Percentiles rank a stretch among this genome's conserved stretches.
These are phyloP conservation scores for Leucoagaricus sp. DNA, from an alignment of 1,284 basidiomycete species.

Conservation along the genomic window DNA sequence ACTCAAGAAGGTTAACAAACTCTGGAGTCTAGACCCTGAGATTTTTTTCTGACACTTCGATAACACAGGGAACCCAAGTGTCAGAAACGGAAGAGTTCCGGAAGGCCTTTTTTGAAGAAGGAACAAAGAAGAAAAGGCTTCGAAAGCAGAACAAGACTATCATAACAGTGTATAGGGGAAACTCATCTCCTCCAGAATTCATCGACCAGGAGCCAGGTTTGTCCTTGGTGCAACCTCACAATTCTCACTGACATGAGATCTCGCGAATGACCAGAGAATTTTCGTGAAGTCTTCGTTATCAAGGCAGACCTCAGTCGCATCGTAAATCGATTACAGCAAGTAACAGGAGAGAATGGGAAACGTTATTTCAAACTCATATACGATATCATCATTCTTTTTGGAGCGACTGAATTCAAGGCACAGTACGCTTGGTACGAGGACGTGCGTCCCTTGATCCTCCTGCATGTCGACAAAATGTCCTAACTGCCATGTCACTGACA, in stretches of 20 bases:
- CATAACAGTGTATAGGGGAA: conserved; percentile 43
- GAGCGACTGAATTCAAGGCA: conserved; percentile 33
- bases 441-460: conserved; percentile 5
- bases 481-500: neutral
- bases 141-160: neutral
- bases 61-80: conserved; percentile 25
- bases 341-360: conserved; percentile 16
- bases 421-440: conserved; percentile 29
- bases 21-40: too few species aligned
- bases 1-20: conserved; percentile 3
- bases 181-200: conserved; percentile 39
- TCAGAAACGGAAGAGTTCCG: conserved; percentile 31
- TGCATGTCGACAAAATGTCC: too few species aligned
- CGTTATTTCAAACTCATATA: conserved; percentile 37
- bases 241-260: conserved; percentile 3
- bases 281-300: conserved; percentile 34
- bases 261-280: conserved; percentile 8
- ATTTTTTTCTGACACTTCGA: too few species aligned
- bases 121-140: neutral
- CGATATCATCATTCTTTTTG: conserved; percentile 45
- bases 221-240: neutral
- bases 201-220: conserved; percentile 44
- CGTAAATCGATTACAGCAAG: conserved; percentile 17
- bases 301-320: conserved; percentile 38
- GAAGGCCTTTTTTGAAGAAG: conserved; percentile 15